Percentiles rank a stretch among this genome's conserved stretches.
Conservation (phyloP, 2,329 filamentous ascomycete genomes). For the Exophiala spinifera region DNA sequence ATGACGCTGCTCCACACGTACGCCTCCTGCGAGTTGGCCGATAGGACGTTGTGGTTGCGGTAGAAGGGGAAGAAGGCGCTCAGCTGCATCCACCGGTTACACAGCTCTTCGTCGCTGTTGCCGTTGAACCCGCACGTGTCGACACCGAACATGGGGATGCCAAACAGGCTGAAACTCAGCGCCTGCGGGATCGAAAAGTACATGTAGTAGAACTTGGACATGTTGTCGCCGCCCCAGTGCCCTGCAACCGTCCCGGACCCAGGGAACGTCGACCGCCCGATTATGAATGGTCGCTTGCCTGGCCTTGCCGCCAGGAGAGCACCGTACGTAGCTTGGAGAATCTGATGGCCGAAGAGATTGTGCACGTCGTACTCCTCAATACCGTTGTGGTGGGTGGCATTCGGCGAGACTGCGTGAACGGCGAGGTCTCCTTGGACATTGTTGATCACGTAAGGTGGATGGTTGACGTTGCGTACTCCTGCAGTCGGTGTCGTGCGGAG, state of each 20-base stretch:
- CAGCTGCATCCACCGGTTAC: constrained; percentile 70
- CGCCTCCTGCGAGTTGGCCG: constrained; percentile 64
- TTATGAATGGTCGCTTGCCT: constrained; percentile 74
- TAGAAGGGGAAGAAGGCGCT: constrained; percentile 76
- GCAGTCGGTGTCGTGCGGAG: constrained; percentile 60
- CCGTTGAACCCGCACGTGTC: constrained; percentile 69
- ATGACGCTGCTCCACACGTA: constrained; percentile 67
- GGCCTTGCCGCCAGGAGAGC: constrained; percentile 64
- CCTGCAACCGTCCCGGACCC: constrained; percentile 73
- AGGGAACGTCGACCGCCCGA: constrained; percentile 76
- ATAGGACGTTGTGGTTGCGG: constrained; percentile 68
- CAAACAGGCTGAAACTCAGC: constrained; percentile 69
- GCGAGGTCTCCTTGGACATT: constrained; percentile 70
- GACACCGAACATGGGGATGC: constrained; percentile 73
- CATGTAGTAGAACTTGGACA: constrained; percentile 69
- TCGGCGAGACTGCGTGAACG: constrained; percentile 70
- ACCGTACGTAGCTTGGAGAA: constrained; percentile 72
- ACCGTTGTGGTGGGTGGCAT: constrained; percentile 73
- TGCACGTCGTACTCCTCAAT: constrained; percentile 74
- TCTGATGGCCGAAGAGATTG: constrained; percentile 72
- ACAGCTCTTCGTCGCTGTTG: constrained; percentile 67
- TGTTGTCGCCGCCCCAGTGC: constrained; percentile 80
- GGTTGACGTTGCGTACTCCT: constrained; percentile 64
- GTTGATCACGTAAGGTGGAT: constrained; percentile 74
- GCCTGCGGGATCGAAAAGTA: constrained; percentile 75